Conservation (phyloP, 2,329 filamentous ascomycete species). For the Fragosphaeria purpurea region DNA sequence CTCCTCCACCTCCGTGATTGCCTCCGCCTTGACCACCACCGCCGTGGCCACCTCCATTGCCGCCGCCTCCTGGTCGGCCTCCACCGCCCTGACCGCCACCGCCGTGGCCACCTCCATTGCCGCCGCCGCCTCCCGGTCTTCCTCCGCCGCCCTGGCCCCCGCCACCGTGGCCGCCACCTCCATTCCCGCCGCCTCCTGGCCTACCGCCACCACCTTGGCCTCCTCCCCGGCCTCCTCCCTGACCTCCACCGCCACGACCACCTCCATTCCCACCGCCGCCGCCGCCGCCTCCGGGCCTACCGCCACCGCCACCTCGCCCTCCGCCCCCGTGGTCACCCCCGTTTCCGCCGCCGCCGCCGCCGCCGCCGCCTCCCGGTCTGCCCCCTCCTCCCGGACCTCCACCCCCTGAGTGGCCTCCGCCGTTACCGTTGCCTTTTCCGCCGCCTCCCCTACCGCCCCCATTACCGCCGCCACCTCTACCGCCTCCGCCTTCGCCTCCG, state of each 20-base stretch:
- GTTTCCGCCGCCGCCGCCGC: background rate
- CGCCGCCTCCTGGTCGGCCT: background rate
- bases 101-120: background rate
- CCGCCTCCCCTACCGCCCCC: constrained; percentile 16
- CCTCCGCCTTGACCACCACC: background rate
- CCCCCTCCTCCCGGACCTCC: constrained; percentile 1
- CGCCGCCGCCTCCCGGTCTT: background rate
- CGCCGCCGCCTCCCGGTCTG: constrained; percentile 1
- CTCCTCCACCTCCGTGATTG: no score
- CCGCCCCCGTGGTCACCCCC: constrained; percentile 10
- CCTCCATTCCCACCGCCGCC: constrained; percentile 1
- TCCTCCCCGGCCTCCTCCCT: constrained; percentile 19
- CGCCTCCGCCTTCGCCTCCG: background rate
- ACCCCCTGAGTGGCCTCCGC: background rate
- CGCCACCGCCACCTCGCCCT: background rate
- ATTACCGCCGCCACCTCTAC: constrained; percentile 14
- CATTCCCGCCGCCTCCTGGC: background rate
- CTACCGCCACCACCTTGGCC: constrained; percentile 1
- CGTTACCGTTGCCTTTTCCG: background rate
- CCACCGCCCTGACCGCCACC: background rate
- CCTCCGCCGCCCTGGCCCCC: background rate
- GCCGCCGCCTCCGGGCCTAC: background rate
- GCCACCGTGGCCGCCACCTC: background rate
- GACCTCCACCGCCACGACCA: constrained; percentile 10
- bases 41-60: background rate